Base-by-base conservation (phyloP, 768 basidiomycete species). In the Lyophyllum semitale region DNA sequence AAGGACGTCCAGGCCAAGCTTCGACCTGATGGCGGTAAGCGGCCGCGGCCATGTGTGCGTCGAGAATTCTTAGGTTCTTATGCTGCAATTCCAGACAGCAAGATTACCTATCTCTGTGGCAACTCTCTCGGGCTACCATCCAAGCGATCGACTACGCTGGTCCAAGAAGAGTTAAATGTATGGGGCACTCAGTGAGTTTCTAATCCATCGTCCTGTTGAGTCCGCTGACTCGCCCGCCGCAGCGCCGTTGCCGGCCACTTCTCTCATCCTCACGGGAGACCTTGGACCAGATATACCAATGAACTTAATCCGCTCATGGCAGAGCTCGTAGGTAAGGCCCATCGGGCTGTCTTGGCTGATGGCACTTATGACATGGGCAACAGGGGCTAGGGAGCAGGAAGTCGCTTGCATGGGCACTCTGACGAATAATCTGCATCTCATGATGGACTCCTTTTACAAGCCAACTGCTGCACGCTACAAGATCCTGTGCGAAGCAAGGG, bases 341-440 rank as follows among this genome's bases (percentile, higher is more conserved):
- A 33, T 35, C n/a, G 23, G 42, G 23, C 11, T 29, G 17, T 29
- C 13, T 9, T 23, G 20, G 33, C 12, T 8, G 37, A 38, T 33
- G 54, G 59, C 48, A 59, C 57, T 70, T 61, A 67, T 60, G 54
- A 60, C 49, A 54, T 57, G 44, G 61, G 61, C 57, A 63, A 59
- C 63, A 94, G 94, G 94, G 62, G 93, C 95, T 52, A 82, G 84
- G 50, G 86, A 88, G 73, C 81, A 83, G 58, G 97, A 99, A 81
- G 91, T 98, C 45, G 93, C 91, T 17, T 94, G 93, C 72, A 98
- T 98, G 87, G 87, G 91, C 69, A 93, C 94, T 47, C 74, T 98
- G 69, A 99, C 97, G 43, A 85, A 87, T 63, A 99, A 99, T 77
- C 81, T 99, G 54, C 95, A 99, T 76, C 84, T 95, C 58, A 87